These are phyloP conservation scores for Aureobasidium melanogenum DNA, from an alignment of 2,329 filamentous ascomycete species.

Conservation along the genomic window DNA sequence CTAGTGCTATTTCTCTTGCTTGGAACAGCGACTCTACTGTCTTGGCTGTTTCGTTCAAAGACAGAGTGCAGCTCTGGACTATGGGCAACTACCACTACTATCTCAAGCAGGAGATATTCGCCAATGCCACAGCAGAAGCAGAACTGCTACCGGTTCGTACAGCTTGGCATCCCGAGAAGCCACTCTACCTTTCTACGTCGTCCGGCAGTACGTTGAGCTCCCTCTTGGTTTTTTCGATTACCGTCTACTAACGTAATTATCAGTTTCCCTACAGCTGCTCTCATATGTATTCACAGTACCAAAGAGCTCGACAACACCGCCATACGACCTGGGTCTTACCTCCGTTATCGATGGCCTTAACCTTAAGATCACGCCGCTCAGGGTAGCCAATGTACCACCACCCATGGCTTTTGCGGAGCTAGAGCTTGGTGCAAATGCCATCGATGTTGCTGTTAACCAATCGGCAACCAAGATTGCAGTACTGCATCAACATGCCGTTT, in stretches of 20 bases:
- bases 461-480: constrained; percentile 60
- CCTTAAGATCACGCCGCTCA: constrained; percentile 78
- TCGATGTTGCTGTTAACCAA: constrained; percentile 67
- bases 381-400: constrained; percentile 77
- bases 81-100: constrained; percentile 98
- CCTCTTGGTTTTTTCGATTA: too few relatives aligned
- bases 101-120: constrained; percentile 74
- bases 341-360: constrained; percentile 75
- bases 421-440: constrained; percentile 48
- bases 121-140: constrained; percentile 4
- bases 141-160: constrained; percentile 17
- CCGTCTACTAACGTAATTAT: neutral
- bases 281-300: constrained; percentile 62
- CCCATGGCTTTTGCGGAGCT: constrained; percentile 84
- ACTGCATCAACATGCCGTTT: constrained; percentile 57
- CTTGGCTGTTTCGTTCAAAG: constrained; percentile 66
- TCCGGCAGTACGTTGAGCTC: neutral
- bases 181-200: constrained; percentile 37
- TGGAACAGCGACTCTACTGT: constrained; percentile 95
- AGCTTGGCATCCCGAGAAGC: constrained; percentile 77
- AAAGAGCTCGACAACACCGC: constrained; percentile 60
- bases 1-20: constrained; percentile 54
- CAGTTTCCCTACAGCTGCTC: constrained; percentile 23
- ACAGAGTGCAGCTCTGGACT: constrained; percentile 86
- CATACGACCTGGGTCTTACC: constrained; percentile 69